phyloP scores from a whole-genome alignment of 75 land plant species.

The Pseudotsuga menziesii region DNA sequence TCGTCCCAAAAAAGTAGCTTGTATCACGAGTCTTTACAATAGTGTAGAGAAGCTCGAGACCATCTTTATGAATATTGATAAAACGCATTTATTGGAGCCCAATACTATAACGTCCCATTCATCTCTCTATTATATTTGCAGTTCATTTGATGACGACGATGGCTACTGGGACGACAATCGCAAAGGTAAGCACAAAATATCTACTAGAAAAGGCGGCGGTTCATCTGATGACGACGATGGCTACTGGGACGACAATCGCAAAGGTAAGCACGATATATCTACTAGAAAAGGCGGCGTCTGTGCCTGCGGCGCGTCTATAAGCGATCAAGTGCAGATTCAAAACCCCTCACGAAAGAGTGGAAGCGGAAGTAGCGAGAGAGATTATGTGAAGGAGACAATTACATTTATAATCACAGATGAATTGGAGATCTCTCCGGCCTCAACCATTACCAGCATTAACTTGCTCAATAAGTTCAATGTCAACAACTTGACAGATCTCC shows the following conservation, averaged over 20 bases:
- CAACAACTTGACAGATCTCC: constrained; percentile 18
- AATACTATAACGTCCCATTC: no score
- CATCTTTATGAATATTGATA: neutral
- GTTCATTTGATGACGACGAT: no score
- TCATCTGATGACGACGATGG: no score
- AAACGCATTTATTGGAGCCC: no score
- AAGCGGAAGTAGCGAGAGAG: neutral
- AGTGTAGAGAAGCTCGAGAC: constrained; percentile 29
- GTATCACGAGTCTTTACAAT: constrained; percentile 25
- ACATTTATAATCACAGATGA: constrained; percentile 48
- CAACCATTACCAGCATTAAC: constrained; percentile 28
- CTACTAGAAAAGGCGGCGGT: neutral
- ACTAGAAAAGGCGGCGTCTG: neutral
- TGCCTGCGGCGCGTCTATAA: neutral
- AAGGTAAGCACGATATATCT: neutral
- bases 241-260: no score
- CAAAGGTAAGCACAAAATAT: neutral
- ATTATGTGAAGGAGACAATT: constrained; percentile 38
- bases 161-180: no score
- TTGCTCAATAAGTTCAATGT: constrained; percentile 35
- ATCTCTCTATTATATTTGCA: no score
- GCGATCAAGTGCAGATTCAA: neutral
- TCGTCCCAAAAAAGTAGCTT: constrained; percentile 10
- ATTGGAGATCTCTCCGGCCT: constrained; percentile 32
- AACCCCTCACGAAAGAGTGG: neutral